These are phyloP conservation scores for Rhodotorula graminis DNA, from an alignment of 768 basidiomycete genomes.

Conservation along the genomic window DNA sequence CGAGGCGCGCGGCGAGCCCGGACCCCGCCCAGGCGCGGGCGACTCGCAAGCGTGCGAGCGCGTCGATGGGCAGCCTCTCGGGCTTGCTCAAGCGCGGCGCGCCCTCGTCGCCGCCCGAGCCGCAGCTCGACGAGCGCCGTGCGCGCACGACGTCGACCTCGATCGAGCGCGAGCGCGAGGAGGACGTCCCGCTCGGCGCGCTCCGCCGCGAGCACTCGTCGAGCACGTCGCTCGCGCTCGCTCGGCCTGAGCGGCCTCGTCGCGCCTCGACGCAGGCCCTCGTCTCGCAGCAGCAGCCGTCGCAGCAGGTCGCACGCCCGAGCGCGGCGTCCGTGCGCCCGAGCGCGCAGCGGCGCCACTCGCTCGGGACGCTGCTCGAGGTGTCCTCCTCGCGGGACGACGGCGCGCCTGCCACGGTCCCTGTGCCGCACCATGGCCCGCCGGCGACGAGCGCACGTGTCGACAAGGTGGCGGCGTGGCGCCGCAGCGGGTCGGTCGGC, in stretches of 20 bases:
- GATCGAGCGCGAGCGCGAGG: neutral
- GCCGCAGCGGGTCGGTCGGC: neutral
- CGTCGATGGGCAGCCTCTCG: constrained; percentile 8
- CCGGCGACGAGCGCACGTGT: neutral
- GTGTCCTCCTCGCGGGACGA: constrained; percentile 3
- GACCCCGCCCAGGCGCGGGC: no score
- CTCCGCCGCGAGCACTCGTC: neutral
- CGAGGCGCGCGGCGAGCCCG: neutral
- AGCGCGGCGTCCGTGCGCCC: neutral
- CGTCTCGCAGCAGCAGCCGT: neutral
- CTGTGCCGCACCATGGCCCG: neutral
- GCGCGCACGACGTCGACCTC: no score
- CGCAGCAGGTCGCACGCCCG: no score
- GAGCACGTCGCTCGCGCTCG: no score
- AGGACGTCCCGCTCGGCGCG: neutral
- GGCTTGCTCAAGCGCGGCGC: neutral
- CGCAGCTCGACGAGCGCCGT: neutral
- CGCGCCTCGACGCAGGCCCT: constrained; percentile 1
- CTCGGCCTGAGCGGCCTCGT: neutral
- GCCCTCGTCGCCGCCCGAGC: neutral
- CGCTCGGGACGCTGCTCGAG: constrained; percentile 30
- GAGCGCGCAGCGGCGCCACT: constrained; percentile 15
- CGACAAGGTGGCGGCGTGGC: constrained; percentile 13
- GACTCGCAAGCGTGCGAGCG: neutral
- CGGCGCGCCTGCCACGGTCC: neutral